Percentiles rank a stretch among this genome's conserved stretches.
phyloP scores from a whole-genome alignment of 371 early-diverging fungal species.

The Rhizopus microsporus region DNA sequence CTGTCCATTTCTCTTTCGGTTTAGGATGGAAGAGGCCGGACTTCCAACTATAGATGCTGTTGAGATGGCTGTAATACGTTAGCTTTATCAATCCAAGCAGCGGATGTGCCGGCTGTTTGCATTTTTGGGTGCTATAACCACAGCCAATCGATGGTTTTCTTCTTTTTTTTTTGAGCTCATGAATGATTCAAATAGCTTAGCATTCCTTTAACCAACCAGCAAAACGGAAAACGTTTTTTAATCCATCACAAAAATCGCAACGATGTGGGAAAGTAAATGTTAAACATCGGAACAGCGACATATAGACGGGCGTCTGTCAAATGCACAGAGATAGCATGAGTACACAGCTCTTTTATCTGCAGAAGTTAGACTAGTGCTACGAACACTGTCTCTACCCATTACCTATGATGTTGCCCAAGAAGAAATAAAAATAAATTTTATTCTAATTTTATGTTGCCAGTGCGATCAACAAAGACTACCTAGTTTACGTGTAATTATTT shows the following conservation, averaged over 20 bases:
- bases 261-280: constrained; percentile 1
- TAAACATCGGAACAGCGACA: not conserved
- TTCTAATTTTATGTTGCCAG: no score
- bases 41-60: no score
- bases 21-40: no score
- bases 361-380: no score
- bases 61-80: not conserved
- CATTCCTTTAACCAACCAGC: constrained; percentile 4
- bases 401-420: no score
- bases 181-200: not conserved
- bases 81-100: not conserved
- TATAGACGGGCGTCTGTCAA: not conserved
- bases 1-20: no score
- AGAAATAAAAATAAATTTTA: no score
- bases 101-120: constrained; percentile 5
- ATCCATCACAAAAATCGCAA: not conserved
- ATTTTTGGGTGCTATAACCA: no score
- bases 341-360: constrained; percentile 12
- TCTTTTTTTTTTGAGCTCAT: not conserved
- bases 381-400: no score
- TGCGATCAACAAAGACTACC: no score
- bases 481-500: no score
- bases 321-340: constrained; percentile 4
- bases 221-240: constrained; percentile 6
- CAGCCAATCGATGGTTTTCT: not conserved